Base-by-base conservation (phyloP, 163 green algal genomes). In the Coccomyxa subellipsoidea region DNA sequence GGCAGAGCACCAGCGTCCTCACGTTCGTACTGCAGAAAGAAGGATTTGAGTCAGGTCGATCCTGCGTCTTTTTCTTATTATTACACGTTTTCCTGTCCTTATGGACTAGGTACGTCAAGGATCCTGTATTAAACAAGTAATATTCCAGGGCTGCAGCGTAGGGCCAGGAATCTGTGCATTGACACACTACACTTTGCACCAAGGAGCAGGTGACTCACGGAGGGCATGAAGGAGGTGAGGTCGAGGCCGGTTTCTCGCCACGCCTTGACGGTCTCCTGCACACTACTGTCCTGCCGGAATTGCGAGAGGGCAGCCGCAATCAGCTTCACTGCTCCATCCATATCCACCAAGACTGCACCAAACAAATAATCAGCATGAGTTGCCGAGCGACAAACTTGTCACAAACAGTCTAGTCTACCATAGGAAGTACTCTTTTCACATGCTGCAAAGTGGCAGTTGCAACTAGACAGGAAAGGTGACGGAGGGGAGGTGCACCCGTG, bases 301-400 rank as follows among this genome's bases (percentile, higher is more conserved):
- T 31, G 34, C 69, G 69, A 25, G 38, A 85, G 39, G 38, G 84
- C 10, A 9, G 72, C 47, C 4, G 54, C 78, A 29, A 84, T 36
- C n/a, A 87, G 79, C 69, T 87, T 87, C 81, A 83, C 38, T 2
- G 85, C 84, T 31, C 38, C 77, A 25, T 84, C 85, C 59, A 79
- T 83, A 10, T 77, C 79, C 35, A 88, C 69, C 53, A 86, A 78
- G 70, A 73, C 54, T 9, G 83, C 81, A 47, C 47, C 47, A 59
- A 59, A 59, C 47, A 59, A 59, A 18, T 12, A 59, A 59, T 18
- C 47, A 1, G 21, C 5, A 59, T 18, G 23, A 27, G 47, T n/a
- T n/a, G n/a, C n/a, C n/a, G n/a, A 59, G 5, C 5, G 47, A 5
- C 21, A 59, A 21, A 23, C 47, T 6, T 23, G 21, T 12, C 47